Evolutionary conservation across 2,329 filamentous ascomycete species (phyloP).

Genomic region (Xylariaceae sp.): DNA sequence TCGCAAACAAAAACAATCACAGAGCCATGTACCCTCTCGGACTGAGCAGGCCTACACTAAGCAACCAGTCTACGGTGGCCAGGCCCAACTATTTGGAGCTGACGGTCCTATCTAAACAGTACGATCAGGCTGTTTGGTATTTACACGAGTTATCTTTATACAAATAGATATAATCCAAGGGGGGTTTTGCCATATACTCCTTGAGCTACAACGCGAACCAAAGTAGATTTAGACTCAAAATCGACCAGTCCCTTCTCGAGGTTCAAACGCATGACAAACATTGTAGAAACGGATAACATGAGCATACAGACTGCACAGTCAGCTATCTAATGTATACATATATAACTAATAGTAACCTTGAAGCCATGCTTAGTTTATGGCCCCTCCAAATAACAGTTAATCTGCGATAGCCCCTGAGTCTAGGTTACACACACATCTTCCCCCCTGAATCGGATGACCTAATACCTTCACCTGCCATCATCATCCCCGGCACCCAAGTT

Average conservation of each 20-base stretch:
- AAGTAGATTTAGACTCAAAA: not conserved
- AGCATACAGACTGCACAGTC: too few relatives aligned
- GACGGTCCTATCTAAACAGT: not conserved
- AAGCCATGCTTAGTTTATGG: too few relatives aligned
- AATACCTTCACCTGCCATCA: too few relatives aligned
- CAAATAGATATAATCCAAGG: too few relatives aligned
- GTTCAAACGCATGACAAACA: not conserved
- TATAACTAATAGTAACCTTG: too few relatives aligned
- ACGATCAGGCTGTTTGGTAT: not conserved
- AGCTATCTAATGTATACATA: too few relatives aligned
- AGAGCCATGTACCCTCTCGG: not conserved
- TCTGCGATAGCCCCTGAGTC: too few relatives aligned
- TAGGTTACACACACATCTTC: too few relatives aligned
- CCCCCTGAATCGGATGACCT: too few relatives aligned
- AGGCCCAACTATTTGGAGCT: not conserved
- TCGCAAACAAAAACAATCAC: constrained; percentile 1
- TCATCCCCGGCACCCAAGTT: too few relatives aligned
- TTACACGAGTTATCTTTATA: too few relatives aligned
- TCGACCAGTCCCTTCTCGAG: not conserved
- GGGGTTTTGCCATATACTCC: not conserved
- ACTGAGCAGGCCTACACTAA: constrained; percentile 1
- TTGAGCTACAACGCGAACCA: not conserved
- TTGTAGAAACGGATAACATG: not conserved
- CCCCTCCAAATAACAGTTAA: too few relatives aligned
- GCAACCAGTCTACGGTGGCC: constrained; percentile 4